phyloP scores from a whole-genome alignment of 1,284 basidiomycete species.

The Farysia itapuensis region DNA sequence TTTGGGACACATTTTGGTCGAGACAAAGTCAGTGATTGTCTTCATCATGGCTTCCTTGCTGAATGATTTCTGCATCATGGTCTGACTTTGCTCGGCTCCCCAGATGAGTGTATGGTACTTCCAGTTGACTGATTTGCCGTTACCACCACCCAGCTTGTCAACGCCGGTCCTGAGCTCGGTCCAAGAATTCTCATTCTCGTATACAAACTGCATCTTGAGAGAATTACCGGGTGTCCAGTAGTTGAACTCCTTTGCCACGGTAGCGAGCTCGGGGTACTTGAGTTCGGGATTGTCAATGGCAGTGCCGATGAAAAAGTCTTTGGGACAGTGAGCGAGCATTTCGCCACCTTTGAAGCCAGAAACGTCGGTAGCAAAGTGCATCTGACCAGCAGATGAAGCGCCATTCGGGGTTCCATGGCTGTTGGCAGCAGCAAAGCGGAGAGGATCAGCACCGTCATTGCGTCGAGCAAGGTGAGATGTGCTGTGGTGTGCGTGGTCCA shows the following conservation, averaged over 20 bases:
- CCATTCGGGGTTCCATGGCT: background rate
- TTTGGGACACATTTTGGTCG: slow-evolving; percentile 31
- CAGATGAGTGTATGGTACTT: slow-evolving; percentile 35
- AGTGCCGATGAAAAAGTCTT: slow-evolving; percentile 24
- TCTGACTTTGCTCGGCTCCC: slow-evolving; percentile 17
- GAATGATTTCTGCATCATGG: slow-evolving; percentile 24
- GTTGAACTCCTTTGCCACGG: slow-evolving; percentile 13
- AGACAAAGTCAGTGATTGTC: slow-evolving; percentile 28
- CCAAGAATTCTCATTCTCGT: slow-evolving; percentile 22
- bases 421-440: background rate
- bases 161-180: slow-evolving; percentile 12
- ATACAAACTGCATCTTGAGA: slow-evolving; percentile 24
- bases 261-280: slow-evolving; percentile 8
- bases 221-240: slow-evolving; percentile 17
- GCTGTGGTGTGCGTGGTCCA: background rate
- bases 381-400: slow-evolving; percentile 10
- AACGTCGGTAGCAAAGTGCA: slow-evolving; percentile 24
- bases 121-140: slow-evolving; percentile 3
- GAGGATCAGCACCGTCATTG: background rate
- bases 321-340: slow-evolving; percentile 7
- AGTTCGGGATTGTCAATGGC: slow-evolving; percentile 22
- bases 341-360: slow-evolving; percentile 25
- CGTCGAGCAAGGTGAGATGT: background rate
- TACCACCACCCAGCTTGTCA: slow-evolving; percentile 4
- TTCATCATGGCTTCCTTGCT: slow-evolving; percentile 38